Evolutionary conservation across 768 basidiomycete genomes (phyloP).

Genomic region (Naganishia vaughanmartiniae): DNA sequence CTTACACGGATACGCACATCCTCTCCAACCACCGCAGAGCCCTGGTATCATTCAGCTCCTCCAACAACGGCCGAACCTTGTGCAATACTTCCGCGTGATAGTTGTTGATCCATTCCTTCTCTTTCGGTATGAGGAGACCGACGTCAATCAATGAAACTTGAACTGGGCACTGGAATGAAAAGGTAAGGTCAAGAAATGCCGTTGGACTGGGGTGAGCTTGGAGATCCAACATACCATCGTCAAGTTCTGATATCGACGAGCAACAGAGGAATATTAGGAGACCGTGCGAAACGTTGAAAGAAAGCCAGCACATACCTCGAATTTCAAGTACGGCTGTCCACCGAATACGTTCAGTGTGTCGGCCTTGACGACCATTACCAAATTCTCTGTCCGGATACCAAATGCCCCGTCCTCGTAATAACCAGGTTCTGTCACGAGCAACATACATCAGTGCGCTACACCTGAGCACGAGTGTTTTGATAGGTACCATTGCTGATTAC

Average conservation of each 20-base stretch:
- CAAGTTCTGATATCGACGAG: slow-evolving; percentile 52
- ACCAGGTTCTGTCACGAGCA: slow-evolving; percentile 67
- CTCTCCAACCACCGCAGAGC: slow-evolving; percentile 53
- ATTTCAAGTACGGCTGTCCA: slow-evolving; percentile 74
- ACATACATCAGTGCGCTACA: background rate
- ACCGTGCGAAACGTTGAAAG: too few relatives aligned
- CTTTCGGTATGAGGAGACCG: slow-evolving; percentile 63
- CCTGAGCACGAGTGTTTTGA: background rate
- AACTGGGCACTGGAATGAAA: slow-evolving; percentile 65
- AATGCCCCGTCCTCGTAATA: slow-evolving; percentile 87
- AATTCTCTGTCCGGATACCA: slow-evolving; percentile 89
- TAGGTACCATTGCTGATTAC: slow-evolving; percentile 73
- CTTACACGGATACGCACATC: slow-evolving; percentile 40
- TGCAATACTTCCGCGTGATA: slow-evolving; percentile 75
- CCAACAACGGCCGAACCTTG: slow-evolving; percentile 70
- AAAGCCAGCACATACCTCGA: slow-evolving; percentile 57
- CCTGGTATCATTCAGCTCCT: slow-evolving; percentile 57
- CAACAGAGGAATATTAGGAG: background rate
- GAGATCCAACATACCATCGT: slow-evolving; percentile 57
- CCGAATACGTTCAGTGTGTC: slow-evolving; percentile 76
- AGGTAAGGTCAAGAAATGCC: too few relatives aligned
- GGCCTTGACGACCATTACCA: slow-evolving; percentile 71
- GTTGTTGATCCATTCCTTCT: slow-evolving; percentile 74
- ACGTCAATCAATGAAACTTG: slow-evolving; percentile 76
- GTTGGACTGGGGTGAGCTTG: too few relatives aligned